These are phyloP conservation scores for Neurospora sp. DNA, from an alignment of 495 filamentous ascomycete genomes.

Conservation along the genomic window DNA sequence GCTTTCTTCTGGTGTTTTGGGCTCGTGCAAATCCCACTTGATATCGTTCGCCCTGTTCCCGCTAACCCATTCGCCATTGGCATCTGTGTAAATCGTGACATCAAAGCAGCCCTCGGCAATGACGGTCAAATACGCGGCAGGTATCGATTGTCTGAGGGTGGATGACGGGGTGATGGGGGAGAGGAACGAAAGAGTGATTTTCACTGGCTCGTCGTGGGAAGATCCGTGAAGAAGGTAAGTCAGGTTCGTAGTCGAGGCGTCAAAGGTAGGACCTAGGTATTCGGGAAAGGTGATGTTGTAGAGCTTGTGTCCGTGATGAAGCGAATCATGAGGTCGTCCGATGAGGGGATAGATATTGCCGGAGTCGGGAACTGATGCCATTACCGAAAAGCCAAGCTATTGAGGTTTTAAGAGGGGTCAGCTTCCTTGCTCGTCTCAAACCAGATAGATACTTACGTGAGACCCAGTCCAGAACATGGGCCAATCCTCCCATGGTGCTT, in stretches of 20 bases:
- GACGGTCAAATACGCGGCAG: conserved; percentile 75
- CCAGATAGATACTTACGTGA: conserved; percentile 25
- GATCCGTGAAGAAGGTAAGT: conserved; percentile 61
- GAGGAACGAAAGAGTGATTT: conserved; percentile 73
- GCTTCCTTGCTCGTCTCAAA: background rate
- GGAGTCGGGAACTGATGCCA: conserved; percentile 63
- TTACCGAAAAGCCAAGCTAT: conserved; percentile 67
- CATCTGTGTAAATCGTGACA: conserved; percentile 76
- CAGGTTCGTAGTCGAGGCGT: conserved; percentile 88
- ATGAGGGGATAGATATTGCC: conserved; percentile 75
- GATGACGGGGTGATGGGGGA: conserved; percentile 91
- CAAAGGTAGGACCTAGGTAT: conserved; percentile 73
- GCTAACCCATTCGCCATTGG: conserved; percentile 85
- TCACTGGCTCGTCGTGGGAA: conserved; percentile 27
- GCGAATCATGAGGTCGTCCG: conserved; percentile 75
- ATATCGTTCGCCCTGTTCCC: conserved; percentile 59
- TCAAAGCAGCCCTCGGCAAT: conserved; percentile 60
- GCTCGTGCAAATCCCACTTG: conserved; percentile 50
- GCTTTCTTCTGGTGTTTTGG: conserved; percentile 13
- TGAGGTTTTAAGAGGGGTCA: background rate
- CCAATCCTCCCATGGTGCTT: conserved; percentile 83
- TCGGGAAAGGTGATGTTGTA: conserved; percentile 60
- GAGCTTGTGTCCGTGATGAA: conserved; percentile 34
- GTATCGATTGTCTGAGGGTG: conserved; percentile 81
- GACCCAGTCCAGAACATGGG: conserved; percentile 91